Conservation (phyloP, 495 filamentous ascomycete genomes). For the Annulohypoxylon maeteangense region DNA sequence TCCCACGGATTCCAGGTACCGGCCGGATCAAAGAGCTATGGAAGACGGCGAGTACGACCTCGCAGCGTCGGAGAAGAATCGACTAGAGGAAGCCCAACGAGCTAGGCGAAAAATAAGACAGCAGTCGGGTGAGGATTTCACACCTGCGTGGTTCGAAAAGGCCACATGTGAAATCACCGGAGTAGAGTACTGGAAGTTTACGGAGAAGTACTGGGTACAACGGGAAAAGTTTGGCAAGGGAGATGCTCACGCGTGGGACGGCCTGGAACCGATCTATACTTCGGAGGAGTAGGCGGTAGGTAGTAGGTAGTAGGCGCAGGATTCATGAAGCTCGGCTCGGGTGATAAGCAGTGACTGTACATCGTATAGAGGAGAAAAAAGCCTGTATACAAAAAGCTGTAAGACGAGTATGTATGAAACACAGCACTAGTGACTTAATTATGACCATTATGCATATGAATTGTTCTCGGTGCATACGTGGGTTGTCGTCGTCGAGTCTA, state of each 20-base stretch:
- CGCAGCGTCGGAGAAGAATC: slow-evolving; percentile 92
- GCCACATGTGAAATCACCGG: slow-evolving; percentile 79
- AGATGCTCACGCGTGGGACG: slow-evolving; percentile 57
- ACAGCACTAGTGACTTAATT: slow-evolving; percentile 19
- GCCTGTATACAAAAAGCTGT: slow-evolving; percentile 24
- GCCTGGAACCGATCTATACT: slow-evolving; percentile 60
- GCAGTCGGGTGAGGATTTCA: slow-evolving; percentile 78
- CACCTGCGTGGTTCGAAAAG: slow-evolving; percentile 86
- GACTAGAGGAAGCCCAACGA: slow-evolving; percentile 93
- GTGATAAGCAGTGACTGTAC: slow-evolving; percentile 14
- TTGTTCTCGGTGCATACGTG: background rate
- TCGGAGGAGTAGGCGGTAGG: slow-evolving; percentile 32
- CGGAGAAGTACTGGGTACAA: slow-evolving; percentile 85
- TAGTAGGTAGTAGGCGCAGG: slow-evolving; percentile 20
- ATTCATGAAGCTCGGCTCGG: slow-evolving; percentile 2
- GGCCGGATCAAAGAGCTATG: slow-evolving; percentile 98
- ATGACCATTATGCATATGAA: background rate
- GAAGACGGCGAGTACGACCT: slow-evolving; percentile 95
- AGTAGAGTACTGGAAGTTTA: slow-evolving; percentile 90
- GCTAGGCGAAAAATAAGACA: slow-evolving; percentile 79
- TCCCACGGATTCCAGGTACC: slow-evolving; percentile 89
- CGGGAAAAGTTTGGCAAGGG: slow-evolving; percentile 65
- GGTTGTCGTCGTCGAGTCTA: background rate
- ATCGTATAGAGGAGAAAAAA: slow-evolving; percentile 5
- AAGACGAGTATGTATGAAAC: slow-evolving; percentile 35